These are phyloP conservation scores for Trichosporon sp. DNA, from an alignment of 1,284 basidiomycete species.

Conservation along the genomic window DNA sequence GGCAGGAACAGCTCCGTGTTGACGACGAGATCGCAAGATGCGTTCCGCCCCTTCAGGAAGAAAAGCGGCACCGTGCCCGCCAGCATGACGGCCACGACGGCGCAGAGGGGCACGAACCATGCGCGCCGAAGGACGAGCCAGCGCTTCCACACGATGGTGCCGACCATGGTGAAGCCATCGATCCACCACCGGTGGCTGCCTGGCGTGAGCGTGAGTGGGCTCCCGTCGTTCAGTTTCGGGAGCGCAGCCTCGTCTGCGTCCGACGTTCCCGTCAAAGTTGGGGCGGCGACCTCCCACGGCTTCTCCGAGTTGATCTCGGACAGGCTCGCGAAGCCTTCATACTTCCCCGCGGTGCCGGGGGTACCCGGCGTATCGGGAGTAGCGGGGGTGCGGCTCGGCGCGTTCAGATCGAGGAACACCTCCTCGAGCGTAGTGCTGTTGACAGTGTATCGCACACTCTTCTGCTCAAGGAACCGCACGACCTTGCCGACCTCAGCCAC, in stretches of 20 bases:
- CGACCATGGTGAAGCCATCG: conserved; percentile 24
- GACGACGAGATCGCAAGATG: conserved; percentile 58
- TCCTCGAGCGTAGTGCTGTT: conserved; percentile 75
- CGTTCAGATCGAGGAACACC: conserved; percentile 70
- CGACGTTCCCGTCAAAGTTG: background rate
- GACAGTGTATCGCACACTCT: conserved; percentile 64
- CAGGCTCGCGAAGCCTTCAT: background rate
- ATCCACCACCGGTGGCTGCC: conserved; percentile 20
- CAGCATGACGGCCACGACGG: conserved; percentile 65
- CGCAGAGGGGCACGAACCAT: conserved; percentile 68
- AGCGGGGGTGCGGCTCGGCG: conserved; percentile 49
- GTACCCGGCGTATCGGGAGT: background rate
- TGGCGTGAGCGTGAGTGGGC: conserved; percentile 16
- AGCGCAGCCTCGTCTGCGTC: conserved; percentile 15
- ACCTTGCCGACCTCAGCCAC: conserved; percentile 62
- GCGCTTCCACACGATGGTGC: conserved; percentile 74
- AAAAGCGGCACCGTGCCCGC: conserved; percentile 68
- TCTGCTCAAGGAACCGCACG: conserved; percentile 60
- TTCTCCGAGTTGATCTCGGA: background rate
- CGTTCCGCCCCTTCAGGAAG: conserved; percentile 63
- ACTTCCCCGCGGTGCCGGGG: conserved; percentile 4
- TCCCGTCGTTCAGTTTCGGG: conserved; percentile 4
- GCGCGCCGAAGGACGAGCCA: conserved; percentile 66
- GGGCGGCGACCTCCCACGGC: background rate
- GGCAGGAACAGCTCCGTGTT: conserved; percentile 24